phyloP scores from a whole-genome alignment of 208 protist genomes.

The Porcisia hertigi region DNA sequence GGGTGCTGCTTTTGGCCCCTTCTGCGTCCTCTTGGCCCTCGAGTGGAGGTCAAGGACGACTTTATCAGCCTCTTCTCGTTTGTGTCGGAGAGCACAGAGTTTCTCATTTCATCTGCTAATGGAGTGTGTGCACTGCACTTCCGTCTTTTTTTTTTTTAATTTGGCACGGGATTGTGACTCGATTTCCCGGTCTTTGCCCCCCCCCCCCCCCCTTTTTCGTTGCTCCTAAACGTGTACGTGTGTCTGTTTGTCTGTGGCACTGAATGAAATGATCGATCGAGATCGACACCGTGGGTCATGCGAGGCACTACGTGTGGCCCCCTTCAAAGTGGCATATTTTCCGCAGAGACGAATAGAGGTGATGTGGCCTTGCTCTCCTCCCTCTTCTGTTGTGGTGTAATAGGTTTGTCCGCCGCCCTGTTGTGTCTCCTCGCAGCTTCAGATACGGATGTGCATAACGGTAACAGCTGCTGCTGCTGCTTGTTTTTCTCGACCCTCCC shows the following conservation, averaged over 20 bases:
- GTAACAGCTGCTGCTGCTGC: not conserved
- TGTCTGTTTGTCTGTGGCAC: no score
- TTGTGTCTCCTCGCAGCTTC: not conserved
- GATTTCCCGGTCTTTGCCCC: not conserved
- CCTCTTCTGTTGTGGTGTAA: not conserved
- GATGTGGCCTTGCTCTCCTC: not conserved
- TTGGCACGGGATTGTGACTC: not conserved
- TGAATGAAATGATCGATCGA: no score
- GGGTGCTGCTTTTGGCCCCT: not conserved
- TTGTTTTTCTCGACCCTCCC: not conserved
- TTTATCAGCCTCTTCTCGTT: not conserved
- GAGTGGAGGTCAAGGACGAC: not conserved
- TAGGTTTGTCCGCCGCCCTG: not conserved
- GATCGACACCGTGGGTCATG: no score
- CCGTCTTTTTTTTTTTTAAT: not conserved
- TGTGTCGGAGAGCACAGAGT: not conserved
- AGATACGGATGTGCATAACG: not conserved
- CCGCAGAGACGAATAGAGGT: no score
- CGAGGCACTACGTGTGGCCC: no score
- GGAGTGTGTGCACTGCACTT: not conserved
- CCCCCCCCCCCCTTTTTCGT: no score
- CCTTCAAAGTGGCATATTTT: no score
- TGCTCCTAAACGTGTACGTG: no score
- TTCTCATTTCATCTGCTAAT: constrained; percentile 1
- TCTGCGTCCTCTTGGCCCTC: not conserved